These are phyloP conservation scores for Termitomyces sp. DNA, from an alignment of 768 basidiomycete species.

Conservation along the genomic window DNA sequence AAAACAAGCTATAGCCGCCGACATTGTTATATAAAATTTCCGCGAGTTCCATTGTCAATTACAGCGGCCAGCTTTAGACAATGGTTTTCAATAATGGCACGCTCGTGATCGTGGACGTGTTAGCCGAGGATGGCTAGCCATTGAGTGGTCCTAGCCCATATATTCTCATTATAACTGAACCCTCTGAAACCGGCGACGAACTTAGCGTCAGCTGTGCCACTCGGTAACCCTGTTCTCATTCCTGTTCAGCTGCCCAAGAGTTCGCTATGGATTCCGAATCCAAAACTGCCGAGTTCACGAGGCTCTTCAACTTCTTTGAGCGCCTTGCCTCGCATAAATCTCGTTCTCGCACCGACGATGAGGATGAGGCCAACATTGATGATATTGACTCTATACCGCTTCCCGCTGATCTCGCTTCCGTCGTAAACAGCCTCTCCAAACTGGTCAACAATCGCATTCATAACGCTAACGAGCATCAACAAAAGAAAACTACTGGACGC, in stretches of 20 bases:
- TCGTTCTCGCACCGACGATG: conserved; percentile 24
- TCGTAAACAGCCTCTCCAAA: conserved; percentile 28
- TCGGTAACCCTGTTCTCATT: not conserved
- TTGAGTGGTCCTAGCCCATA: not conserved
- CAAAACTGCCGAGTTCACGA: conserved; percentile 49
- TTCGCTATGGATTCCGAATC: conserved; percentile 23
- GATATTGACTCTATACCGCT: conserved; percentile 17
- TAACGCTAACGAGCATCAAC: not conserved
- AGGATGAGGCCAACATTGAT: conserved; percentile 22
- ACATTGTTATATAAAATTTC: not conserved
- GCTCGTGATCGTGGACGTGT: not conserved
- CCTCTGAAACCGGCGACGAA: too few relatives aligned
- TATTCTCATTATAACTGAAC: not conserved
- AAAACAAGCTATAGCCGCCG: too few relatives aligned
- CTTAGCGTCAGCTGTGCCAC: not conserved
- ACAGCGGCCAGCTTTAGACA: not conserved
- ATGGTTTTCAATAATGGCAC: not conserved
- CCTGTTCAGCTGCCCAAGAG: not conserved
- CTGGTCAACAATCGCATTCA: conserved; percentile 16
- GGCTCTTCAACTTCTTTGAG: conserved; percentile 52
- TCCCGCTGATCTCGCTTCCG: conserved; percentile 34
- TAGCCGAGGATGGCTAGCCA: not conserved
- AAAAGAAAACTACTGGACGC: conserved; percentile 6
- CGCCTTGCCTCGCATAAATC: conserved; percentile 44
- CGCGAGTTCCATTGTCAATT: not conserved